Evolutionary conservation across 169 alveolate genomes (phyloP), one percentile per base, ranked within the genome.

Genomic region (Eimeria sp.): DNA sequence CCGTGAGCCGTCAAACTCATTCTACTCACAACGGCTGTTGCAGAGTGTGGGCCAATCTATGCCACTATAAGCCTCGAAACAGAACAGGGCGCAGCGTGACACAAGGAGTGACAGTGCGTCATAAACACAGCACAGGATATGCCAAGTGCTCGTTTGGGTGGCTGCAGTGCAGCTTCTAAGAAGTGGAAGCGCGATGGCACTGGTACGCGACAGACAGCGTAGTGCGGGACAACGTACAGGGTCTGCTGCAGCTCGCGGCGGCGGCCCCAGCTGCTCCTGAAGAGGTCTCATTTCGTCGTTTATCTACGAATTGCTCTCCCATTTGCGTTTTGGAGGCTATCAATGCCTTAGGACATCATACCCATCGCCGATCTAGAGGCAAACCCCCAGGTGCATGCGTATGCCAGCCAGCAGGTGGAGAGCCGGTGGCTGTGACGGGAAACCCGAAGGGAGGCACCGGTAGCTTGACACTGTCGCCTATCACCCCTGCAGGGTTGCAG

Each of bases 351-450:
- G 45, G 22, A 78, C 45, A 13, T 78, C 67, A 49, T 63, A 78
- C 25, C 88, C 88, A 78, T 63, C 88, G 88, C 14, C 22, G 58
- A 47, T 49, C 88, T 6, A 25, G 43, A 20, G 34, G 63, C 88
- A 78, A 7, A 22, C 45, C 43, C 63, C 34, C 65, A 6, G 86
- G 34, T 54, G 73, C 73, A 82, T 51, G 90, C 34, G 27, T 18
- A 27, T 13, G n/a, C 72, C 90, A 82, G 25, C 49, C 72, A 82
- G 73, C 34, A 47, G 88, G 63, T 25, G 88, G 47, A 30, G 54
- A 82, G 73, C 47, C 90, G 27, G 45, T 27, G 73, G 89, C 63
- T 27, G 67, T 49, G 3, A 14, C 11, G 27, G 90, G 70, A 47
- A 47, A 18, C 54, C 72, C 72, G 40, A 45, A 43, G 86, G 86